A percentile compares a stretch with the other conserved stretches of the same genome.
phyloP scores from a whole-genome alignment of 129 eudicot species.

The Cynara cardunculus region DNA sequence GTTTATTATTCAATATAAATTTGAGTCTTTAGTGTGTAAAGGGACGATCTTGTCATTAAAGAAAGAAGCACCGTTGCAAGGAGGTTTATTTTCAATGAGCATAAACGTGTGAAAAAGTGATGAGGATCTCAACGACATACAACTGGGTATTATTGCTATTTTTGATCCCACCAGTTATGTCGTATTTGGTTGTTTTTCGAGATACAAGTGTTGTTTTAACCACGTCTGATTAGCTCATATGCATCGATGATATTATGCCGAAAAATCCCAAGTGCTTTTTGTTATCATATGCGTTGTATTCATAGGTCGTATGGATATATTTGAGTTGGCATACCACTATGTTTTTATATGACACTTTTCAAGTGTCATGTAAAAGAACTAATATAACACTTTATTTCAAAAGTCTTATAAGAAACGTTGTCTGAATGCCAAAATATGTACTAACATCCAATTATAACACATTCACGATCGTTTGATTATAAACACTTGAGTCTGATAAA shows the following conservation, averaged over 20 bases:
- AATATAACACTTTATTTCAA: too few relatives aligned
- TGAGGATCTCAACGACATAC: neutral
- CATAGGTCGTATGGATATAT: neutral
- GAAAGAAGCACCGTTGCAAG: neutral
- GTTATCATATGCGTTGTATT: neutral
- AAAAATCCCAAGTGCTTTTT: neutral
- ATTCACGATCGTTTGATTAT: too few relatives aligned
- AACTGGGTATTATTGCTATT: neutral
- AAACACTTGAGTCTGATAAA: too few relatives aligned
- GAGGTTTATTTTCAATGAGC: neutral
- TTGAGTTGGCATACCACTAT: neutral
- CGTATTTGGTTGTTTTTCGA: neutral
- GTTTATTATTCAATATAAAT: too few relatives aligned
- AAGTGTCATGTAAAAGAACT: too few relatives aligned
- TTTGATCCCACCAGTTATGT: too few relatives aligned
- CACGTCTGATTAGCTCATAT: too few relatives aligned
- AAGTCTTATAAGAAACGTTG: too few relatives aligned
- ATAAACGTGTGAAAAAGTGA: neutral
- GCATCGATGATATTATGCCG: neutral
- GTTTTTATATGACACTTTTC: too few relatives aligned
- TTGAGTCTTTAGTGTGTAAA: too few relatives aligned
- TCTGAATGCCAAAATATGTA: too few relatives aligned
- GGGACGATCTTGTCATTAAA: neutral
- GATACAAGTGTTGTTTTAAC: neutral
- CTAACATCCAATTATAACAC: too few relatives aligned